A percentile compares a stretch with the other conserved stretches of the same genome.
Evolutionary conservation across 257 asterid species (phyloP).

Genomic region (Schizonepeta tenuifolia): DNA sequence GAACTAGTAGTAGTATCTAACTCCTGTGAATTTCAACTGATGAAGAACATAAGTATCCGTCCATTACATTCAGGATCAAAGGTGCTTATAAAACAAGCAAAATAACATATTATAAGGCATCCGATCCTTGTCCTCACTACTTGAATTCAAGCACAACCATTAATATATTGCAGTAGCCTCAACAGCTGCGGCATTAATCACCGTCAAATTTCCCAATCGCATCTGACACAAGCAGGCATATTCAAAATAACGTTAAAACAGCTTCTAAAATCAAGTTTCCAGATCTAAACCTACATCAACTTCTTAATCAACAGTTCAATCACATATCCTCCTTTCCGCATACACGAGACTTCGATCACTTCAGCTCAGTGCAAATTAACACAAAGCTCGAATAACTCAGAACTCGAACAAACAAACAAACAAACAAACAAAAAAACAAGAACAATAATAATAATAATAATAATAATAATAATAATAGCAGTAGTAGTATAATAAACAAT

Average conservation of each 20-base stretch:
- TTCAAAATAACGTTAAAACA: constrained; percentile 15
- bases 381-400: constrained; percentile 10
- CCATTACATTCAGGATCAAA: constrained; percentile 1
- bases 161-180: neutral
- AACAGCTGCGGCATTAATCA: constrained; percentile 1
- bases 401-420: neutral
- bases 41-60: neutral
- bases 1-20: neutral
- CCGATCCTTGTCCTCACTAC: neutral
- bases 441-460: neutral
- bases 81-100: constrained; percentile 6
- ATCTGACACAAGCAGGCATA: neutral
- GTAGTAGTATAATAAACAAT: neutral
- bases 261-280: constrained; percentile 13
- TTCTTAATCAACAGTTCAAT: constrained; percentile 17
- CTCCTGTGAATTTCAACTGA: constrained; percentile 18
- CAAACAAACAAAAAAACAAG: neutral
- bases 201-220: neutral
- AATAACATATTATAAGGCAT: neutral
- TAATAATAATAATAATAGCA: neutral
- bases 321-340: constrained; percentile 18
- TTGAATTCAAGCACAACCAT: neutral
- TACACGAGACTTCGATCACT: constrained; percentile 29
- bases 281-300: constrained; percentile 36
- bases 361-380: constrained; percentile 25